phyloP scores from a whole-genome alignment of 164 flowering plant genomes.

The Buxus sempervirens region DNA sequence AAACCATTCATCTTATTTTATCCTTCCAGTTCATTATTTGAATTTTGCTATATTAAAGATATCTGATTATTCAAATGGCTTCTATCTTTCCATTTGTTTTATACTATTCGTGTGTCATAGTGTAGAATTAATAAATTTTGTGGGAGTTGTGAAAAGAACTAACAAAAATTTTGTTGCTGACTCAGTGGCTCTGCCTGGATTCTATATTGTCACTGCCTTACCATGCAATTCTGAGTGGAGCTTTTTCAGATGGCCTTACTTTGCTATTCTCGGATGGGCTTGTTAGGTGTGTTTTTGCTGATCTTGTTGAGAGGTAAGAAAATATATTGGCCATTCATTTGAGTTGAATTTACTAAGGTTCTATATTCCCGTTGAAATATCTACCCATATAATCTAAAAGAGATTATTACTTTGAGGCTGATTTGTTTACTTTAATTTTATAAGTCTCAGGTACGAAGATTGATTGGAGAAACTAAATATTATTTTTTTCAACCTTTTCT shows the following conservation, averaged over 20 bases:
- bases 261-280: conserved; percentile 46
- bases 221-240: conserved; percentile 34
- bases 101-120: background rate
- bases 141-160: conserved; percentile 8
- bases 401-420: background rate
- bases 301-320: conserved; percentile 77
- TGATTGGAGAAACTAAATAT: background rate
- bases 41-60: no score
- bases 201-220: conserved; percentile 57
- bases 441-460: background rate
- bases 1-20: no score
- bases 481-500: background rate
- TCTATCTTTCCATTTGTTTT: background rate
- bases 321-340: background rate
- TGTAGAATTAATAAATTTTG: background rate
- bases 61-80: no score
- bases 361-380: background rate
- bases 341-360: background rate
- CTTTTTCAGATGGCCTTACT: conserved; percentile 18
- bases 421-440: no score
- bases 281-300: conserved; percentile 42
- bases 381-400: background rate
- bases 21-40: no score
- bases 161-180: conserved; percentile 19
- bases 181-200: conserved; percentile 89